Percentiles rank a stretch among this genome's conserved stretches.
Conservation (phyloP, 306 rosid genomes). For the Potentilla sterilis region DNA sequence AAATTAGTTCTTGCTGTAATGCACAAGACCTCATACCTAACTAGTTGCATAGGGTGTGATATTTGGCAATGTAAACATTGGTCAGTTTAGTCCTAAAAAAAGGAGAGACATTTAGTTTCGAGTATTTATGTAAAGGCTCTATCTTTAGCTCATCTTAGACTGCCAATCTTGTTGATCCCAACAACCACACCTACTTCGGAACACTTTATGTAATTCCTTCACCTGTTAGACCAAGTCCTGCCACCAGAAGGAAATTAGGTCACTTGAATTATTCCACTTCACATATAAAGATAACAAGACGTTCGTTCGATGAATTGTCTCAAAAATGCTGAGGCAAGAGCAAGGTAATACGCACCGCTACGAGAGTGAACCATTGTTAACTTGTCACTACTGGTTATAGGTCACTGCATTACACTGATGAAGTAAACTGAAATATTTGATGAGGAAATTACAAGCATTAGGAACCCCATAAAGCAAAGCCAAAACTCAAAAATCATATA, state of each 20-base stretch:
- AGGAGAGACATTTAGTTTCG: not conserved
- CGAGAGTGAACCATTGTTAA: not conserved
- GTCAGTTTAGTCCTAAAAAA: not conserved
- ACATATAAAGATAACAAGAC: not conserved
- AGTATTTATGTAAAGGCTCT: not conserved
- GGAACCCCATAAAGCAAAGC: not conserved
- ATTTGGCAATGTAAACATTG: not conserved
- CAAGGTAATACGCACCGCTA: not conserved
- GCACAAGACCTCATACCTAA: conserved; percentile 1
- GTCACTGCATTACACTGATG: not conserved
- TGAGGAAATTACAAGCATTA: not conserved
- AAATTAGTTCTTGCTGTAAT: not conserved
- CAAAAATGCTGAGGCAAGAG: not conserved
- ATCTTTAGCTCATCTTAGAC: no score
- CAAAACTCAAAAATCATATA: not conserved
- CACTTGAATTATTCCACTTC: not conserved
- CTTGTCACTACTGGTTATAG: not conserved
- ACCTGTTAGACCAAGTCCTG: not conserved
- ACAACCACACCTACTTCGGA: not conserved
- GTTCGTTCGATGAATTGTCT: not conserved
- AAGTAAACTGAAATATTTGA: not conserved
- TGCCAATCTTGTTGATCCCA: not conserved
- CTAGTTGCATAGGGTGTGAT: not conserved
- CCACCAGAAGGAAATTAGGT: not conserved
- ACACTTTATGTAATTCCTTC: not conserved